These are phyloP conservation scores for Carallia brachiata DNA, from an alignment of 345 rosid species.

Conservation along the genomic window DNA sequence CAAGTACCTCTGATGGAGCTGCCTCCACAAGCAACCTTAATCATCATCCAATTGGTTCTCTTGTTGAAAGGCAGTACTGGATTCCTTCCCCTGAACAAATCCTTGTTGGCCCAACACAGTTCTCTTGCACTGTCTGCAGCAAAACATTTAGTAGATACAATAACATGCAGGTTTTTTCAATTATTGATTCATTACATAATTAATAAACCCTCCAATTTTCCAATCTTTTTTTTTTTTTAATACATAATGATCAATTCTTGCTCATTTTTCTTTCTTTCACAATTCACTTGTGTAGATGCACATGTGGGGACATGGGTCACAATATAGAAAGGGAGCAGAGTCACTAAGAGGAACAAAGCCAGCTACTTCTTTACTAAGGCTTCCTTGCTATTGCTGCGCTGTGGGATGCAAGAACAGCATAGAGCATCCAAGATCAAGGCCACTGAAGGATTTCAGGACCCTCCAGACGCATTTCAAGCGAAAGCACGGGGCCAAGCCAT, in stretches of 20 bases:
- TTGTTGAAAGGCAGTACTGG: slow-evolving; percentile 66
- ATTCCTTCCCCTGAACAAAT: slow-evolving; percentile 84
- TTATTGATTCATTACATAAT: background rate
- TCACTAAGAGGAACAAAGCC: slow-evolving; percentile 19
- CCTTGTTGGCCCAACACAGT: slow-evolving; percentile 92
- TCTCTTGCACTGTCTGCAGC: slow-evolving; percentile 84
- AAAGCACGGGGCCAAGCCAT: slow-evolving; percentile 23
- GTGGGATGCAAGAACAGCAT: slow-evolving; percentile 29
- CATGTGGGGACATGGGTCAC: slow-evolving; percentile 33
- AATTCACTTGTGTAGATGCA: slow-evolving; percentile 17
- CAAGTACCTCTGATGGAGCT: slow-evolving; percentile 23
- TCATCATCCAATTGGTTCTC: slow-evolving; percentile 18
- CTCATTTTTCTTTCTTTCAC: background rate
- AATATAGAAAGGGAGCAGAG: slow-evolving; percentile 21
- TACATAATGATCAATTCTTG: too few species aligned
- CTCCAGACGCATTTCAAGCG: slow-evolving; percentile 26
- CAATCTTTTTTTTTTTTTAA: background rate
- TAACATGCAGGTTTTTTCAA: slow-evolving; percentile 78
- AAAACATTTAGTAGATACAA: slow-evolving; percentile 87
- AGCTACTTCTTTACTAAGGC: slow-evolving; percentile 19
- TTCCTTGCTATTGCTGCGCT: slow-evolving; percentile 27
- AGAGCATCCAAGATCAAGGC: slow-evolving; percentile 28
- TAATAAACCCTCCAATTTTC: too few species aligned
- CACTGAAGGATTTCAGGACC: slow-evolving; percentile 26
- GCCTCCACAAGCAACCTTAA: slow-evolving; percentile 28